These are phyloP conservation scores for Phylloporus arenicola DNA, from an alignment of 768 basidiomycete genomes.

Conservation along the genomic window DNA sequence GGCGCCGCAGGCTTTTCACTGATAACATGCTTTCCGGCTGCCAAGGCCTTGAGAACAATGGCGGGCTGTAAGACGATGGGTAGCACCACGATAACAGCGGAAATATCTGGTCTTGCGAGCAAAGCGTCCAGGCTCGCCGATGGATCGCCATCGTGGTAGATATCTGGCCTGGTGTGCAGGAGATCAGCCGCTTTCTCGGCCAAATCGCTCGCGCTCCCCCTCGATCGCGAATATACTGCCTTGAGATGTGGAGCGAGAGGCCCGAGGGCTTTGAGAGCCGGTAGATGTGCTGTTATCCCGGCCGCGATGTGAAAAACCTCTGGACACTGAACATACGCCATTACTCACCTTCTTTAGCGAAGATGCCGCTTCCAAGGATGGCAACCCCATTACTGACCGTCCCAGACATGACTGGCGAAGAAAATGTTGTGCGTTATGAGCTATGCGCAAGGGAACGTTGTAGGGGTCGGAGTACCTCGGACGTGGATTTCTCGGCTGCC, in stretches of 20 bases:
- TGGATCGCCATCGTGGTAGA: constrained; percentile 54
- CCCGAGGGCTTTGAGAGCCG: constrained; percentile 56
- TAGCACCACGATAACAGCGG: constrained; percentile 67
- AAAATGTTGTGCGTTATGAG: background rate
- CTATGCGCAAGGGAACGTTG: background rate
- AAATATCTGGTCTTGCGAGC: constrained; percentile 62
- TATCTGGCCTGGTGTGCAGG: constrained; percentile 36
- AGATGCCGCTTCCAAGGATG: constrained; percentile 77
- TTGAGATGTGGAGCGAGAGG: constrained; percentile 42
- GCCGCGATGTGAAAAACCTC: constrained; percentile 17
- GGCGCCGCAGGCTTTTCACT: constrained; percentile 85
- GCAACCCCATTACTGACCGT: constrained; percentile 50
- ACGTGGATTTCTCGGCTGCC: no score
- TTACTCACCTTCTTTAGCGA: constrained; percentile 63
- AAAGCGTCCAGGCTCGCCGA: constrained; percentile 52
- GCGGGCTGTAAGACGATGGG: constrained; percentile 73
- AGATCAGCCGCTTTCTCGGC: constrained; percentile 41
- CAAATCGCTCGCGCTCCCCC: constrained; percentile 51
- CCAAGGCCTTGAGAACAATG: constrained; percentile 56
- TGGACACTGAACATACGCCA: background rate
- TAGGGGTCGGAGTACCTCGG: no score
- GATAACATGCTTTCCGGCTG: constrained; percentile 81
- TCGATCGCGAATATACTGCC: constrained; percentile 79
- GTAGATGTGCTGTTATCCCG: constrained; percentile 60
- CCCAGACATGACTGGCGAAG: constrained; percentile 27